These are phyloP conservation scores for Syncephalastrum monosporum DNA, from an alignment of 371 early-diverging fungal genomes.

Conservation along the genomic window DNA sequence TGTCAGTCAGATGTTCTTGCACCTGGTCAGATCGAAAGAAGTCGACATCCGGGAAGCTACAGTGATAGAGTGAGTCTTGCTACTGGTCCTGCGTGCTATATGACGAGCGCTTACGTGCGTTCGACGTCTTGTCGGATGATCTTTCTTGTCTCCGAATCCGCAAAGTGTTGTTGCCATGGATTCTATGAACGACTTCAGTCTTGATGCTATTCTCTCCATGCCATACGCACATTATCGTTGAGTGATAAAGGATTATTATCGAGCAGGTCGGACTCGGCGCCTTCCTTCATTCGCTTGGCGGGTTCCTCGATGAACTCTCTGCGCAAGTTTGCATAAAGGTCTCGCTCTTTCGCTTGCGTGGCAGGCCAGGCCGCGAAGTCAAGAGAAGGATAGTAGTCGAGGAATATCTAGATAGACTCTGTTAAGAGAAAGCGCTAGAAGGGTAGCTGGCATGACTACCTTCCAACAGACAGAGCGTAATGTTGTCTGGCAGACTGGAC, in stretches of 20 bases:
- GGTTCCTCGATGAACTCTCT: slow-evolving; percentile 72
- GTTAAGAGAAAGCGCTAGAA: neutral
- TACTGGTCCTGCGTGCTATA: neutral
- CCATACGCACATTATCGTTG: slow-evolving; percentile 65
- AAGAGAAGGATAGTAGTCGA: slow-evolving; percentile 54
- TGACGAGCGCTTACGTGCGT: slow-evolving; percentile 67
- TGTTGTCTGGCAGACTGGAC: slow-evolving; percentile 36
- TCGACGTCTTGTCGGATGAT: slow-evolving; percentile 90
- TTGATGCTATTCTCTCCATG: neutral
- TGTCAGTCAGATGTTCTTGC: slow-evolving; percentile 75
- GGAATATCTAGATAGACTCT: slow-evolving; percentile 44
- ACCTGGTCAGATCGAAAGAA: slow-evolving; percentile 69
- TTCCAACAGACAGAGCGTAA: slow-evolving; percentile 54
- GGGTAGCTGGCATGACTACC: slow-evolving; percentile 15
- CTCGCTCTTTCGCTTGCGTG: slow-evolving; percentile 62
- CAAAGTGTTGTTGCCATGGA: slow-evolving; percentile 92
- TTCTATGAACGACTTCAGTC: slow-evolving; percentile 48
- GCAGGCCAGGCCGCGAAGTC: slow-evolving; percentile 61
- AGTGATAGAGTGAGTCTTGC: neutral
- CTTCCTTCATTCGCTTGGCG: slow-evolving; percentile 38
- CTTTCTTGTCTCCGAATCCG: slow-evolving; percentile 81
- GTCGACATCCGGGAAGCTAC: slow-evolving; percentile 83
- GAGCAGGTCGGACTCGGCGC: slow-evolving; percentile 47
- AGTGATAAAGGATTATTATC: slow-evolving; percentile 85
- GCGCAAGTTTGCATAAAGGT: slow-evolving; percentile 65